phyloP scores from a whole-genome alignment of 768 basidiomycete genomes.

The Lactarius indigo region DNA sequence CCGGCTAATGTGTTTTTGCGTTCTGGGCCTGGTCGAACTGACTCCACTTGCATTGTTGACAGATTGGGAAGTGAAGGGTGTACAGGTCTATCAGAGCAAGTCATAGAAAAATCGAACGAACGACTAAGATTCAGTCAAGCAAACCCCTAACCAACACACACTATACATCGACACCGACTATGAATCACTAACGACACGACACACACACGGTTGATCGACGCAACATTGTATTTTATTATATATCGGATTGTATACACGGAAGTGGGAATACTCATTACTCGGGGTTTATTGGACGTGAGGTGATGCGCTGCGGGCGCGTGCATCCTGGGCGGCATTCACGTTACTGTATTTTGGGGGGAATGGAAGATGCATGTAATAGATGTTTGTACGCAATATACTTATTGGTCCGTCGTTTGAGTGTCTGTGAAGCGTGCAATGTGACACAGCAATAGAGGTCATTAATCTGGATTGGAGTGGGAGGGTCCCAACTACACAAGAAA shows the following conservation, averaged over 20 bases:
- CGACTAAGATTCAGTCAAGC: background rate
- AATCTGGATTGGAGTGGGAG: background rate
- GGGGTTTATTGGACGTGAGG: background rate
- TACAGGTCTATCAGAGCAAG: constrained; percentile 62
- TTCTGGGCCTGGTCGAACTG: background rate
- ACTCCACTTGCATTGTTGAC: constrained; percentile 10
- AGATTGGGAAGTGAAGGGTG: constrained; percentile 83
- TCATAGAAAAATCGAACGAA: background rate
- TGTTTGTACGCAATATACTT: constrained; percentile 15
- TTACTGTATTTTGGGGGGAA: background rate
- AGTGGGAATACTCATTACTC: background rate
- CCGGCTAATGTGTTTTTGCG: background rate
- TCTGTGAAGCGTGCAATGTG: background rate
- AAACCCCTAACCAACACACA: background rate
- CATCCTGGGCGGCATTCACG: background rate
- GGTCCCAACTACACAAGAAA: background rate
- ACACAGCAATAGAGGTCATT: background rate
- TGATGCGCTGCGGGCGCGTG: background rate
- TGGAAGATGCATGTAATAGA: constrained; percentile 2
- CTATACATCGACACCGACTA: background rate
- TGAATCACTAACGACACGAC: background rate
- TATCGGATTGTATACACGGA: background rate
- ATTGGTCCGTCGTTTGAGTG: background rate
- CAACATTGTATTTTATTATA: constrained; percentile 14
- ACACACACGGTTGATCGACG: constrained; percentile 3